Conservation (phyloP, 192 early-diverging fungal species). For the Thamnidium elegans region DNA sequence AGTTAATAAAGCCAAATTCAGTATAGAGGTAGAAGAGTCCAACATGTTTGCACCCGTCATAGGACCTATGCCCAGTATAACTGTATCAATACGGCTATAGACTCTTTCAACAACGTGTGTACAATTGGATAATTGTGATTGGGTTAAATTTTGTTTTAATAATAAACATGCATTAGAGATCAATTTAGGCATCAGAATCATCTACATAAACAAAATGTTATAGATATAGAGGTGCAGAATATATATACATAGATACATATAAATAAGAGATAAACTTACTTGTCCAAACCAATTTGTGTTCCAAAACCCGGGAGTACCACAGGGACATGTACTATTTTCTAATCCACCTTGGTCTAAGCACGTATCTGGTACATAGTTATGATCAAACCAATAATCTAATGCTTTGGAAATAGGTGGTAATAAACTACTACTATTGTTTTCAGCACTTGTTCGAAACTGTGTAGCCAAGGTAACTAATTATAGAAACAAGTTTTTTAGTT, state of each 20-base stretch:
- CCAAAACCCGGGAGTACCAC: conserved; percentile 35
- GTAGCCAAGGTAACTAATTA: conserved; percentile 21
- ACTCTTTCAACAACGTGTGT: conserved; percentile 10
- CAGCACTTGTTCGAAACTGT: conserved; percentile 5
- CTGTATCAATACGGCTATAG: conserved; percentile 12
- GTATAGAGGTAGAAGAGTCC: conserved; percentile 17
- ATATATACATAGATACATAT: neutral
- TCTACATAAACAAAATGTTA: neutral
- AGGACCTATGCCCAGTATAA: conserved; percentile 15
- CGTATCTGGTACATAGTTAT: conserved; percentile 13
- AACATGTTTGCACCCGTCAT: conserved; percentile 30
- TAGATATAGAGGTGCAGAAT: neutral
- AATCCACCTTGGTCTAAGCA: conserved; percentile 25
- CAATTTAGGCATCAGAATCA: conserved; percentile 15
- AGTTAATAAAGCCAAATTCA: conserved; percentile 18
- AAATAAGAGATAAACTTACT: conserved; percentile 19
- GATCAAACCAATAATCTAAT: conserved; percentile 27
- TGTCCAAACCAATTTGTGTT: conserved; percentile 34
- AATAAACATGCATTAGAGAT: conserved; percentile 26
- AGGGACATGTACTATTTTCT: conserved; percentile 28
- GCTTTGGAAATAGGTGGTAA: conserved; percentile 11
- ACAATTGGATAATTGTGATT: conserved; percentile 2
- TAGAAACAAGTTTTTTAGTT: neutral
- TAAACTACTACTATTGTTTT: conserved; percentile 7
- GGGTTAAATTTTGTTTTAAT: conserved; percentile 5